A percentile compares a stretch with the other conserved stretches of the same genome.
Conservation (phyloP, 1,284 basidiomycete genomes). For the Cerrena zonata region DNA sequence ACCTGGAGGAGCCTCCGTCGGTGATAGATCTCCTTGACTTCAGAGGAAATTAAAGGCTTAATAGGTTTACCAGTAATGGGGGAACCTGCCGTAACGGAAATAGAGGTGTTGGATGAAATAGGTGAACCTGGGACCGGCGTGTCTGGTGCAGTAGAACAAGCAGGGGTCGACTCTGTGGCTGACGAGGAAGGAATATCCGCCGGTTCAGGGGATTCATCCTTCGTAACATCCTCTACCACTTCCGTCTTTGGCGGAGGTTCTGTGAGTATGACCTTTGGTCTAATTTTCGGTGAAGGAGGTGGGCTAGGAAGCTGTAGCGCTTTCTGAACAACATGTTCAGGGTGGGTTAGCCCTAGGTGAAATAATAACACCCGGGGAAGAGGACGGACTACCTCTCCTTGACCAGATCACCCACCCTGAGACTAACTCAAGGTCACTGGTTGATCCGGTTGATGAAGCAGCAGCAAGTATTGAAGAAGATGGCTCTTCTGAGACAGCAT, state of each 20-base stretch:
- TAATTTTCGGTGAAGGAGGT: conserved; percentile 27
- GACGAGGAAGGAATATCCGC: conserved; percentile 26
- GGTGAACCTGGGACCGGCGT: conserved; percentile 53
- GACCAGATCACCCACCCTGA: conserved; percentile 60
- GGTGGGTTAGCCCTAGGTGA: conserved; percentile 58
- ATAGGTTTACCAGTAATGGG: conserved; percentile 14
- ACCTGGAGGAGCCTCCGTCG: too few relatives aligned
- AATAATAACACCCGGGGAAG: conserved; percentile 63
- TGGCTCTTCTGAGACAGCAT: conserved; percentile 13
- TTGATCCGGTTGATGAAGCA: conserved; percentile 3
- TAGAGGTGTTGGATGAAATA: conserved; percentile 53
- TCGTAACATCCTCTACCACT: background rate
- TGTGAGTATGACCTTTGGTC: background rate
- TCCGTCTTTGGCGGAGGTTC: background rate
- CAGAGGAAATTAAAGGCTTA: conserved; percentile 17
- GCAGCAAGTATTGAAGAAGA: conserved; percentile 8
- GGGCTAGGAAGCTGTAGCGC: conserved; percentile 51
- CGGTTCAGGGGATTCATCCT: conserved; percentile 14
- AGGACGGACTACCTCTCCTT: conserved; percentile 54
- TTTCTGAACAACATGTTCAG: conserved; percentile 41
- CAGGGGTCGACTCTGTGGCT: conserved; percentile 35
- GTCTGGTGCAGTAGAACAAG: conserved; percentile 37
- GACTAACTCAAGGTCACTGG: background rate
- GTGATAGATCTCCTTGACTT: too few relatives aligned
- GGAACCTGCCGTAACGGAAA: conserved; percentile 35